Base-by-base conservation (phyloP, 768 basidiomycete species). In the Suillus cothurnatus region DNA sequence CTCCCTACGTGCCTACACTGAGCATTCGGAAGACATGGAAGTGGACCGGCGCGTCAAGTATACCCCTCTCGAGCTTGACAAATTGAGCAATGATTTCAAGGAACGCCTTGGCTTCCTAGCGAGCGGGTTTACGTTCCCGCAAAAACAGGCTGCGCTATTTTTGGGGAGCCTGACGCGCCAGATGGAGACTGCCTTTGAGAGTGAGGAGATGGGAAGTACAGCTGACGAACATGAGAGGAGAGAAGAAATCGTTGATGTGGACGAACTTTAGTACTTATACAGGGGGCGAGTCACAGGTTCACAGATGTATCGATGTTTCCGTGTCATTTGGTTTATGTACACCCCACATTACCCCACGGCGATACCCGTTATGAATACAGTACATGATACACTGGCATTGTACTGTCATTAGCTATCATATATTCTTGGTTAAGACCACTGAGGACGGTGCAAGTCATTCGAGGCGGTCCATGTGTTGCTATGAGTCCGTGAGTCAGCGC, bases 131-230 rank as follows among this genome's bases (percentile, higher is more conserved):
- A 87, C 89, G 12, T 94, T 94, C 72, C 80, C 83, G 63, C 81
- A 83, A 41, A 79, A 82, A 14, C 93, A 94, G 75, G 81, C 91
- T 65, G 81, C 85, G 2, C 76, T 90, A 15, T 93, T 93, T 78
- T 74, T 91, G 26, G 58, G 58, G 19, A 59, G 58, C 26, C 11
- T 59, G 58, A 12, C 58, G 15, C 58, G 58, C 38, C 58, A 59
- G 39, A 39, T 59, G 39, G 58, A 59, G 26, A 12, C 38, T 59
- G 58, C 58, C 26, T 59, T 41, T 59, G 58, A 36, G 6, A 28
- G 6, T 3, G 58, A 59, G 38, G 21, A 3, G 26, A 6, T 19
- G 38, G 58, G 23, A 31, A 41, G 23, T 19, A 19, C 28, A 31
- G 26, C 19, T 26, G 58, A 59, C 38, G 38, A 59, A 31, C 12